Percentiles rank a stretch among this genome's conserved stretches.
Conservation (phyloP, 2,329 filamentous ascomycete species). For the Amauroascus niger region DNA sequence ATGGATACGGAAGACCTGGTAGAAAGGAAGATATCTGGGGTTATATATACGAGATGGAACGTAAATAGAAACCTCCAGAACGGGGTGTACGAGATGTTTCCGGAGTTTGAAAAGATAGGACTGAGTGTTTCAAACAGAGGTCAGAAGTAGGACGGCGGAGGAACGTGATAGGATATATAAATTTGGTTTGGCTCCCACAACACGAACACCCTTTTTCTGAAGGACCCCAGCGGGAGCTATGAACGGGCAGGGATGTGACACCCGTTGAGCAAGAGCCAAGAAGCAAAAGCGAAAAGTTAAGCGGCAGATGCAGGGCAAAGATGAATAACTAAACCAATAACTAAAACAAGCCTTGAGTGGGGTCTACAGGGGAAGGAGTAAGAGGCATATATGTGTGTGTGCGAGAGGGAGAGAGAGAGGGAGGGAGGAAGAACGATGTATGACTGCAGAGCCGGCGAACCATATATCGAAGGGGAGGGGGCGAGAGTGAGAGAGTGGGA, state of each 20-base stretch:
- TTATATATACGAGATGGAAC: conserved; percentile 8
- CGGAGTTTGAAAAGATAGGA: background rate
- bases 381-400: background rate
- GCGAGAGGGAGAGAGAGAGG: background rate
- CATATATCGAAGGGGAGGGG: no score
- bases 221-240: conserved; percentile 7
- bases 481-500: no score
- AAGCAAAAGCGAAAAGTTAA: background rate
- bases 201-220: conserved; percentile 1
- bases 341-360: conserved; percentile 8
- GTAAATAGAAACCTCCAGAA: conserved; percentile 5
- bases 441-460: no score
- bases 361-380: background rate
- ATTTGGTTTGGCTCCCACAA: conserved; percentile 9
- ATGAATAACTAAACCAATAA: no score
- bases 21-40: background rate
- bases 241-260: conserved; percentile 1
- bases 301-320: conserved; percentile 4
- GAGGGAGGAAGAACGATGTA: background rate
- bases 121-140: background rate
- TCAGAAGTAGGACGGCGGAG: background rate
- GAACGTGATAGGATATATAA: conserved; percentile 13
- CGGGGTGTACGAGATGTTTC: background rate
- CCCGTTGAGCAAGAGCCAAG: conserved; percentile 9
- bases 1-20: background rate